Evolutionary conservation across 106 monocot species (phyloP), one percentile per base, ranked within the genome.

Genomic region (Allium fistulosum): DNA sequence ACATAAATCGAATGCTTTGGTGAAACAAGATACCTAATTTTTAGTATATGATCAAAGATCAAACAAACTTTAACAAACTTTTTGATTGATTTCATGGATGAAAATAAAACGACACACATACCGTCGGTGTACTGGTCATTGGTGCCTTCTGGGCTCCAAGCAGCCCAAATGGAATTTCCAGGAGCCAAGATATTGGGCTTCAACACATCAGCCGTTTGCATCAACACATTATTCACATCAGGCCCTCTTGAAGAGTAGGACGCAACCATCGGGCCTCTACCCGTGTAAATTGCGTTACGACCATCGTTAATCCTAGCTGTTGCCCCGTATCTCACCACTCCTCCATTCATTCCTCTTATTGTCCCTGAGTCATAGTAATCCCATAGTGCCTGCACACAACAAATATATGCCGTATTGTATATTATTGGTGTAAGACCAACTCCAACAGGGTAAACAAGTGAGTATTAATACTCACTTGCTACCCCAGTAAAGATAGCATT

Each of bases 101-200:
- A 37, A 37, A 37, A 37, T 37, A 37, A 37, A 37, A 37, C 5
- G 37, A 37, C 37, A 37, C 2, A 37, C 37, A 37, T 79, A 84
- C 88, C 90, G 69, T 15, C 72, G 37, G 62, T 49, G 51, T 78
- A 75, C 8, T 61, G 65, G 46, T 83, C 77, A 14, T 62, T 61
- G 26, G 69, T n/a, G 73, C 85, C 80, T 3, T 11, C 61, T 4
- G 92, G 83, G 49, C 80, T 92, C 92, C 92, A 92, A 13, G 92
- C 88, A 12, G 80, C 88, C 92, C 92, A 92, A 7, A 92, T 83
- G 57, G 75, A 58, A 26, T 75, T 51, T 16, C 92, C 92, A 1
- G 92, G 92, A 18, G 88, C 88, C 74, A 88, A 69, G 76, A 92
- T 72, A 66, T 80, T 85, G 2, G 92, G 92, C 57, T 92, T 92